Base-by-base conservation (phyloP, 2,329 filamentous ascomycete species). In the Scytalidium sp. region DNA sequence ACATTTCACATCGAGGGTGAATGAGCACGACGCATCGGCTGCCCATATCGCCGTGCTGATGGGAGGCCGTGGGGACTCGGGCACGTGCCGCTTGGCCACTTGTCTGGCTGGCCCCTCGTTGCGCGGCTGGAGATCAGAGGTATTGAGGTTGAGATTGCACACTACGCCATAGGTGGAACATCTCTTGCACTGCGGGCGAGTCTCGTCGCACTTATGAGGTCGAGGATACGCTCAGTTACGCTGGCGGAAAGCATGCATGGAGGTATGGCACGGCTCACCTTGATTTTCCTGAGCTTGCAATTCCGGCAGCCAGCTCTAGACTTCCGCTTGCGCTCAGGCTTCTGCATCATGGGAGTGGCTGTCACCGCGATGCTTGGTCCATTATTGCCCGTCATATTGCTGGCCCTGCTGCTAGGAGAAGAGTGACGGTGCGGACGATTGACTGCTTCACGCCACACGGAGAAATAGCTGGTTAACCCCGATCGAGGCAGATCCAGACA, bases 291-390 rank as follows among this genome's bases (percentile, higher is more conserved):
- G 9, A 80, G 58, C 55, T 80, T 80, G 62, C 79, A 82, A 56
- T 81, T 81, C 3, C 70, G 71, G 52, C 79, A 81, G 2, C 78
- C 78, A 19, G 67, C 66, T 15, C 75, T 67, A 1, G 76, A 80
- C 56, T 81, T 81, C 21, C 63, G 50, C 39, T n/a, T n/a, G n/a
- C n/a, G n/a, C n/a, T n/a, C n/a, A n/a, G n/a, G n/a, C n/a, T n/a
- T n/a, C n/a, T n/a, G n/a, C n/a, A n/a, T n/a, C n/a, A n/a, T n/a
- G n/a, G n/a, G n/a, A n/a, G n/a, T n/a, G n/a, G n/a, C n/a, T n/a
- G n/a, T n/a, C n/a, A n/a, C n/a, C n/a, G n/a, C n/a, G n/a, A n/a
- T n/a, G n/a, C n/a, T n/a, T n/a, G n/a, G n/a, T n/a, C n/a, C n/a
- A n/a, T n/a, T n/a, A n/a, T n/a, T n/a, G n/a, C n/a, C n/a, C n/a